A percentile compares a stretch with the other conserved stretches of the same genome.
Conservation (phyloP, 139 green algal species). For the Micractinium conductrix region DNA sequence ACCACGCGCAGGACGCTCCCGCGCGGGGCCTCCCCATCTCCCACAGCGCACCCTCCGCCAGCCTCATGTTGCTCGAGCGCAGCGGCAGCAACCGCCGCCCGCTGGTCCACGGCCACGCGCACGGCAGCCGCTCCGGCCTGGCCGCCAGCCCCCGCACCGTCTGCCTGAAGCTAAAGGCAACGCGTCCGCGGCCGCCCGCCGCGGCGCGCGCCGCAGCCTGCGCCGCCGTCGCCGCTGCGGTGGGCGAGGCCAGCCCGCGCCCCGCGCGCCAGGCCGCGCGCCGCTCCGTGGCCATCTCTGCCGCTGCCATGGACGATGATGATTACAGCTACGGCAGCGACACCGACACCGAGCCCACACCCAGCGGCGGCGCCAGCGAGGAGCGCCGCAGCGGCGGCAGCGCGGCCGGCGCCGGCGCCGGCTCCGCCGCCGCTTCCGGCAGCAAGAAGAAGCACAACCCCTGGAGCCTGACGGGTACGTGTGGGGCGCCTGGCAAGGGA, state of each 20-base stretch:
- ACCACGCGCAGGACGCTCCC: not conserved
- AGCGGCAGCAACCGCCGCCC: not conserved
- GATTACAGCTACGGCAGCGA: not conserved
- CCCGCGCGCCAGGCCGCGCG: slow-evolving; percentile 21
- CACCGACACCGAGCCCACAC: not conserved
- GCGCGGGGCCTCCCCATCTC: not conserved
- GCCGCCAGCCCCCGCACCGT: slow-evolving; percentile 13
- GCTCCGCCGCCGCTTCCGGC: not conserved
- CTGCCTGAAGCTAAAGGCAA: slow-evolving; percentile 3
- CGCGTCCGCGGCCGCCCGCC: not conserved
- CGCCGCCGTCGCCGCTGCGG: not conserved
- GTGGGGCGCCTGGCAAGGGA: no score
- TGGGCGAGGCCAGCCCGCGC: not conserved
- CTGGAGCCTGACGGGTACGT: slow-evolving; percentile 47
- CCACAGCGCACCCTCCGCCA: not conserved
- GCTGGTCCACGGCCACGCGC: not conserved
- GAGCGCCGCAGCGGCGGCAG: slow-evolving; percentile 3
- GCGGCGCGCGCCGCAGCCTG: not conserved
- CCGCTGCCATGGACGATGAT: slow-evolving; percentile 18
- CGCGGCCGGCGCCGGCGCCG: not conserved
- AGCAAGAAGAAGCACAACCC: slow-evolving; percentile 72
- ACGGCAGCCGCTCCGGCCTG: not conserved
- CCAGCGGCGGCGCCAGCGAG: not conserved
- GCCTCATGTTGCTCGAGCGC: slow-evolving; percentile 17
- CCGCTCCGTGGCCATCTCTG: slow-evolving; percentile 19